Base-by-base conservation (phyloP, 148 eudicot genomes). In the Salicornia ramosissima region DNA sequence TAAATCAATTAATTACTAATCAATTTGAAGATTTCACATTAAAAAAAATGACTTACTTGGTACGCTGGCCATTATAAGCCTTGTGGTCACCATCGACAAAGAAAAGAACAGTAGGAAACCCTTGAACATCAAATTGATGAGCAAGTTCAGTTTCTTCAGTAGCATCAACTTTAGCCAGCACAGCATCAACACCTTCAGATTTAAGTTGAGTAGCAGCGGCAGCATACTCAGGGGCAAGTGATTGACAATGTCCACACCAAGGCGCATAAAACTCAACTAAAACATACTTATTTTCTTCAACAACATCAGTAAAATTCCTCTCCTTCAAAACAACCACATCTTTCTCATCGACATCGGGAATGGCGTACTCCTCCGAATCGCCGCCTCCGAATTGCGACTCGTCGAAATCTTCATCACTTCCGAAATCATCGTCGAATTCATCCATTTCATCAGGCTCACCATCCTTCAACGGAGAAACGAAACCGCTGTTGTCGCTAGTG, bases 211-310 rank as follows among this genome's bases (percentile, higher is more conserved):
- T 85, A 21, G 98, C 96, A 0, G 96, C 98, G 1, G 95, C 98
- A 0, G 95, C 95, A 40, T 93, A 93, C 80, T 93, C 98, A 28
- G 98, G 96, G 49, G 96, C 98, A 67, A 93, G 74, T 1, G 84
- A 52, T 78, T 86, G 80, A 67, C 95, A 88, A 39, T 93, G 96
- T 0, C 89, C 96, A 39, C 98, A 93, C 98, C 98, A 93, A 52
- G 98, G 98, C 69, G 98, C 98, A 60, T 88, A 93, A 40, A 93
- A 90, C 82, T 90, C 96, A 64, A 93, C 98, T 92, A 93, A 79
- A 76, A 90, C 98, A 54, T 83, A 88, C 84, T 75, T 77, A 13
- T 90, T 86, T 1, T 55, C 77, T 76, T 88, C 95, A 0, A 93
- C 72, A 61, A 87, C 83, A 28, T 78, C 84, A 24, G 82, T 93